Percentiles rank a stretch among this genome's conserved stretches.
These are phyloP conservation scores for Petunia hybrid DNA, from an alignment of 305 asterid species.

Conservation along the genomic window DNA sequence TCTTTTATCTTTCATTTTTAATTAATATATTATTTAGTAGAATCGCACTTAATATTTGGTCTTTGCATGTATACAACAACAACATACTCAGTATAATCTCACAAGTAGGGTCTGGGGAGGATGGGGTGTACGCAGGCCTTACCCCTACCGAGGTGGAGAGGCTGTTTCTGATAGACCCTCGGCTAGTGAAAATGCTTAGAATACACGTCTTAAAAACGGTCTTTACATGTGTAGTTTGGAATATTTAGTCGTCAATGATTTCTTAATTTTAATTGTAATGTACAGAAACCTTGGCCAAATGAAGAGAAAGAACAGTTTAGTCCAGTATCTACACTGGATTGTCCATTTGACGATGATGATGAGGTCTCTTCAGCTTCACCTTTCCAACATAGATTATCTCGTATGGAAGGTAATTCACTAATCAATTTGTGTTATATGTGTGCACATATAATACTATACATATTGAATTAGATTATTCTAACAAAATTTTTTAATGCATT, in stretches of 20 bases:
- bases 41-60: too few relatives aligned
- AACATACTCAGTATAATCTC: too few relatives aligned
- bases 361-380: conserved; percentile 76
- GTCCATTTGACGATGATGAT: conserved; percentile 82
- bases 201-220: too few relatives aligned
- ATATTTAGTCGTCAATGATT: not conserved
- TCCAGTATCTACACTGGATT: conserved; percentile 82
- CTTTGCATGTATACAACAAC: too few relatives aligned
- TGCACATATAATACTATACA: not conserved
- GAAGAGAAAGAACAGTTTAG: conserved; percentile 82
- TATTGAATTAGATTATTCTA: not conserved
- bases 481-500: not conserved
- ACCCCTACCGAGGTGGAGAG: too few relatives aligned
- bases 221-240: not conserved
- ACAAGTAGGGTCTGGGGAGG: too few relatives aligned
- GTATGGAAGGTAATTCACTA: conserved; percentile 58
- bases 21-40: not conserved
- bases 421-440: not conserved
- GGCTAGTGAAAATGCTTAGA: too few relatives aligned
- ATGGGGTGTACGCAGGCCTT: too few relatives aligned
- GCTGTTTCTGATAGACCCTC: too few relatives aligned
- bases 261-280: conserved; percentile 7
- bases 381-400: conserved; percentile 58
- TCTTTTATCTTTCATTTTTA: not conserved
- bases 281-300: conserved; percentile 59